phyloP scores from a whole-genome alignment of 2,329 filamentous ascomycete genomes.

The Ceratocystis destructans region DNA sequence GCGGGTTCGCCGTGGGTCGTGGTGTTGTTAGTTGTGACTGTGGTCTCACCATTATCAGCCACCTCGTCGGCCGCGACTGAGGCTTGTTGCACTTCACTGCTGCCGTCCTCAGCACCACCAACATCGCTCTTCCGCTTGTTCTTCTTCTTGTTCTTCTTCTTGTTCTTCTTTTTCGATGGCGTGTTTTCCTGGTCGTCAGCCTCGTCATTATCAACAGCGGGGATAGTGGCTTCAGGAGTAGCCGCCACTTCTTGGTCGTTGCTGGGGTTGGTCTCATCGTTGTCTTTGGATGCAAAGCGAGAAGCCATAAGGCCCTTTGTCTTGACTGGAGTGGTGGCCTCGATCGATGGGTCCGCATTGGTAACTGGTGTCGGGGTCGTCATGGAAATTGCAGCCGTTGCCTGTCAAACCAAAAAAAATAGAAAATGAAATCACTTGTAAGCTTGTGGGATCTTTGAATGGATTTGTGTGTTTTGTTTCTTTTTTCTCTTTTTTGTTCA shows the following conservation, averaged over 20 bases:
- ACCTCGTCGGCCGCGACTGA: slow-evolving; percentile 21
- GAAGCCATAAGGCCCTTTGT: slow-evolving; percentile 42
- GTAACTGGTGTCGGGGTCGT: slow-evolving; percentile 4
- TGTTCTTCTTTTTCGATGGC: slow-evolving; percentile 16
- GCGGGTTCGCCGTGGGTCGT: slow-evolving; percentile 31
- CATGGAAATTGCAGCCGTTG: slow-evolving; percentile 16
- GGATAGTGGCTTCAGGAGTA: not conserved
- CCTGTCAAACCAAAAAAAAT: slow-evolving; percentile 17
- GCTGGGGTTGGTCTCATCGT: slow-evolving; percentile 24
- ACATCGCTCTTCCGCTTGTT: slow-evolving; percentile 18
- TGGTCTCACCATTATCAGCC: slow-evolving; percentile 17
- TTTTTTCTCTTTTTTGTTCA: slow-evolving; percentile 9
- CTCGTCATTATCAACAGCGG: not conserved
- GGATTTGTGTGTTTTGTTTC: not conserved
- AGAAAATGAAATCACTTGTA: slow-evolving; percentile 17
- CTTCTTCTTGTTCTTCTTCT: slow-evolving; percentile 17
- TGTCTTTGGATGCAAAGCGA: slow-evolving; percentile 28
- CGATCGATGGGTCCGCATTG: not conserved
- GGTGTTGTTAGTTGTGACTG: slow-evolving; percentile 21
- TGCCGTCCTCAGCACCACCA: slow-evolving; percentile 22
- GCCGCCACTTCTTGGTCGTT: slow-evolving; percentile 24
- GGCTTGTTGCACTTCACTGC: slow-evolving; percentile 13
- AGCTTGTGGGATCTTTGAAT: slow-evolving; percentile 10
- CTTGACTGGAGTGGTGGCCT: slow-evolving; percentile 24
- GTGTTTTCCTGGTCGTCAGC: slow-evolving; percentile 5